Evolutionary conservation across 805 yeast species (phyloP).

Genomic region (Wickerhamiella musiphila): DNA sequence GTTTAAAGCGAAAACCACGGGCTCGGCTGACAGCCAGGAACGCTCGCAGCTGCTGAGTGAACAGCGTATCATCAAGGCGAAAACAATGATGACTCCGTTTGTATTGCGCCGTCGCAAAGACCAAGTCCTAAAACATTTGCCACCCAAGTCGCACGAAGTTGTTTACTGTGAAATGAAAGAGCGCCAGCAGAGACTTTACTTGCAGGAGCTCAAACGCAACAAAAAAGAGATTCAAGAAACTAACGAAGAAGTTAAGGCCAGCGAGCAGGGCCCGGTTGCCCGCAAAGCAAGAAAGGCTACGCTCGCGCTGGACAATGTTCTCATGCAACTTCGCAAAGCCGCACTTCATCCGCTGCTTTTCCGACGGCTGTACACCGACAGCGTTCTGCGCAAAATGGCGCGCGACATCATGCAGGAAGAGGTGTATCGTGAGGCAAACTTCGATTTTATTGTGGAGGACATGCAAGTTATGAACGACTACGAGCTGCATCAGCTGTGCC

Average conservation of each 20-base stretch:
- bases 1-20: slow-evolving; percentile 63
- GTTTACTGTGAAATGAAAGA: slow-evolving; percentile 47
- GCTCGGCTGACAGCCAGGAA: slow-evolving; percentile 15
- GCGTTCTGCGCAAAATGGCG: slow-evolving; percentile 46
- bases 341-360: slow-evolving; percentile 83
- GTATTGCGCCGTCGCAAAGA: slow-evolving; percentile 80
- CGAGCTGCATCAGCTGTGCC: slow-evolving; percentile 64
- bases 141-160: slow-evolving; percentile 50
- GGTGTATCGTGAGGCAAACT: slow-evolving; percentile 60
- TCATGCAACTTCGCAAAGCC: slow-evolving; percentile 84
- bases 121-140: slow-evolving; percentile 81
- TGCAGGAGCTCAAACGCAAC: slow-evolving; percentile 31
- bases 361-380: slow-evolving; percentile 44
- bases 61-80: slow-evolving; percentile 85
- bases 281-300: slow-evolving; percentile 22
- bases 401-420: slow-evolving; percentile 65
- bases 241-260: slow-evolving; percentile 17
- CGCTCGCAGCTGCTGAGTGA: slow-evolving; percentile 44
- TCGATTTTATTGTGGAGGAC: slow-evolving; percentile 68
- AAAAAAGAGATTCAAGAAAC: slow-evolving; percentile 8
- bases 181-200: slow-evolving; percentile 42
- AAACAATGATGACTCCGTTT: slow-evolving; percentile 97
- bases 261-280: slow-evolving; percentile 10
- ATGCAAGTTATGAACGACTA: slow-evolving; percentile 90
- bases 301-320: slow-evolving; percentile 40